A percentile compares a stretch with the other conserved stretches of the same genome.
Evolutionary conservation across 1,284 basidiomycete genomes (phyloP).

Genomic region (Trichosporon sp.): DNA sequence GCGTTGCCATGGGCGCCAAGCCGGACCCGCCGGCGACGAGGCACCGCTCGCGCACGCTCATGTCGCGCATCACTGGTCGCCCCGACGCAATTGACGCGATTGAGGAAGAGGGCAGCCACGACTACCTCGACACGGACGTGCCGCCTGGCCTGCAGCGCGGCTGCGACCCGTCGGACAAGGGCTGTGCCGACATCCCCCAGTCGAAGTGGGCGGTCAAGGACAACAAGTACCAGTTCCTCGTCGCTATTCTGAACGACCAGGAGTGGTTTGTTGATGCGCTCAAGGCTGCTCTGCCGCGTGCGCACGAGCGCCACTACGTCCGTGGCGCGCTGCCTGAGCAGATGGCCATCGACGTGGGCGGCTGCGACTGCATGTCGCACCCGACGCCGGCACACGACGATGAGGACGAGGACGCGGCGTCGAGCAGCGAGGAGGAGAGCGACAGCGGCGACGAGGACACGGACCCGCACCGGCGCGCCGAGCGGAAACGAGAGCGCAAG

Average conservation of each 20-base stretch:
- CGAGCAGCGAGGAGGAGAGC: not conserved
- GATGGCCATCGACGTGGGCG: constrained; percentile 36
- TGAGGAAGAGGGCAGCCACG: not conserved
- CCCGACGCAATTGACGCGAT: not conserved
- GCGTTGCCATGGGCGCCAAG: not conserved
- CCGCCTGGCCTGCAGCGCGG: not conserved
- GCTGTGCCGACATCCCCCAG: not conserved
- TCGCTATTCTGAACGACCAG: constrained; percentile 43
- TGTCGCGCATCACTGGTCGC: not conserved
- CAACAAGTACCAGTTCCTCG: constrained; percentile 31
- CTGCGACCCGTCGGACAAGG: not conserved
- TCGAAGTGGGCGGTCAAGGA: not conserved
- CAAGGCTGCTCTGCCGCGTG: constrained; percentile 22
- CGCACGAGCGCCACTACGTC: constrained; percentile 27
- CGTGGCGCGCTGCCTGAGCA: constrained; percentile 20
- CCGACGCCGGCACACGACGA: constrained; percentile 19
- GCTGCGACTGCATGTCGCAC: constrained; percentile 33
- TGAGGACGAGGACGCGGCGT: constrained; percentile 19
- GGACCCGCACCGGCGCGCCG: not conserved
- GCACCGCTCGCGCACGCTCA: not conserved
- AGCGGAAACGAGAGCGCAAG: not conserved
- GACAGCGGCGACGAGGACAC: constrained; percentile 15
- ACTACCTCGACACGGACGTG: constrained; percentile 9
- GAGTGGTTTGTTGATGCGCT: constrained; percentile 34
- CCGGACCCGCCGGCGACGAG: not conserved